Conservation (phyloP, 768 basidiomycete genomes). For the Lentinula raphanica region DNA sequence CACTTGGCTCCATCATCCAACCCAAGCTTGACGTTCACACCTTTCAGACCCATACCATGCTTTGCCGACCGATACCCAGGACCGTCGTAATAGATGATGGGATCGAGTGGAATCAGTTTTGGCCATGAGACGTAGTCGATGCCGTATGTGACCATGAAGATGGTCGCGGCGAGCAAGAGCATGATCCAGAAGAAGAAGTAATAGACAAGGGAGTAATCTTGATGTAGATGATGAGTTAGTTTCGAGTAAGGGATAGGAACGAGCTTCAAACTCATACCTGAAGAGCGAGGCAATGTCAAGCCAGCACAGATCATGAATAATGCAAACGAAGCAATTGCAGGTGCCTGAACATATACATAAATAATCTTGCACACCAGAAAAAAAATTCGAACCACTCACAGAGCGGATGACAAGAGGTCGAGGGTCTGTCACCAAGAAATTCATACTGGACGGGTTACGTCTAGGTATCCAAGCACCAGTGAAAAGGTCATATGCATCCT, state of each 20-base stretch:
- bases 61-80: conserved; percentile 78
- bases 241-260: neutral
- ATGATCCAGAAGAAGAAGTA: conserved; percentile 81
- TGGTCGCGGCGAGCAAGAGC: conserved; percentile 53
- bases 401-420: conserved; percentile 82
- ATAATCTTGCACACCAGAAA: neutral
- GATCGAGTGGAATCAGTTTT: conserved; percentile 75
- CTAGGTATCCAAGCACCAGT: conserved; percentile 89
- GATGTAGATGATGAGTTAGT: neutral
- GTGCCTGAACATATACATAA: conserved; percentile 54
- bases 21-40: conserved; percentile 2
- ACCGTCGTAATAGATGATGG: conserved; percentile 83
- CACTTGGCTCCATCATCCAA: conserved; percentile 14
- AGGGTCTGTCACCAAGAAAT: conserved; percentile 70
- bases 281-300: conserved; percentile 79
- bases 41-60: conserved; percentile 67
- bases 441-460: conserved; percentile 61
- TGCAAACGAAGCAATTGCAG: conserved; percentile 74
- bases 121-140: conserved; percentile 97
- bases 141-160: conserved; percentile 79
- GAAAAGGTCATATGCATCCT: conserved; percentile 94
- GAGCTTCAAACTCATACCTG: conserved; percentile 49
- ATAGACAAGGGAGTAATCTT: conserved; percentile 82
- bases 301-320: conserved; percentile 86
- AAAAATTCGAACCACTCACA: conserved; percentile 39